These are phyloP conservation scores for Botryotinia narcissicola DNA, from an alignment of 2,329 filamentous ascomycete species.

Conservation along the genomic window DNA sequence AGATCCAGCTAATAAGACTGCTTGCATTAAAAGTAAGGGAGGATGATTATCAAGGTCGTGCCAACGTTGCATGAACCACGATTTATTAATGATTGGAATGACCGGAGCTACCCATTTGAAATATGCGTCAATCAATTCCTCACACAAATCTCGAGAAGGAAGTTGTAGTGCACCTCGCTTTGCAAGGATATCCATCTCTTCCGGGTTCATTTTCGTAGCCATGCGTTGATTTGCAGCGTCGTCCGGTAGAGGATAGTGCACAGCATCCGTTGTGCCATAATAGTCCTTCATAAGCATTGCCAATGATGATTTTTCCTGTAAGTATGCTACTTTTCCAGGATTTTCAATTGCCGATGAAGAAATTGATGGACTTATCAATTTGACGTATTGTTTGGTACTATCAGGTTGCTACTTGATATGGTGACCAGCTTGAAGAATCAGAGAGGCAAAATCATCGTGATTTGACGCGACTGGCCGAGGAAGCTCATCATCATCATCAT, in stretches of 20 bases:
- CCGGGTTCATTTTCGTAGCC: constrained; percentile 86
- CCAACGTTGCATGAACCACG: constrained; percentile 91
- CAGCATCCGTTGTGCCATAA: constrained; percentile 87
- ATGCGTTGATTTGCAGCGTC: constrained; percentile 82
- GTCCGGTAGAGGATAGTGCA: constrained; percentile 95
- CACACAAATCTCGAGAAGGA: constrained; percentile 82
- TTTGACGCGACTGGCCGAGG: constrained; percentile 55
- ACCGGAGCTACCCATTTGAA: constrained; percentile 97
- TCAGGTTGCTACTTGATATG: constrained; percentile 68
- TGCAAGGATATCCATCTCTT: constrained; percentile 94
- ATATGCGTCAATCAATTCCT: constrained; percentile 91
- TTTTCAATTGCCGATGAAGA: constrained; percentile 94
- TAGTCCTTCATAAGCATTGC: constrained; percentile 93
- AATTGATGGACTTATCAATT: constrained; percentile 97
- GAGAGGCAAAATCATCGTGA: constrained; percentile 73
- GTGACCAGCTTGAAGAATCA: constrained; percentile 70
- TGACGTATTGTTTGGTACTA: constrained; percentile 73
- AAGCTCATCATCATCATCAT: constrained; percentile 40
- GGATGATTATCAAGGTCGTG: constrained; percentile 89
- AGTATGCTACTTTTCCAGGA: constrained; percentile 87
- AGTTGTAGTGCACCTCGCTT: constrained; percentile 89
- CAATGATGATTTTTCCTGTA: constrained; percentile 94
- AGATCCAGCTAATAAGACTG: constrained; percentile 90
- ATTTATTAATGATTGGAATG: constrained; percentile 89
- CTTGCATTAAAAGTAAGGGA: constrained; percentile 86